Conservation (phyloP, 2,329 filamentous ascomycete species). For the Hypoxylon sp. region DNA sequence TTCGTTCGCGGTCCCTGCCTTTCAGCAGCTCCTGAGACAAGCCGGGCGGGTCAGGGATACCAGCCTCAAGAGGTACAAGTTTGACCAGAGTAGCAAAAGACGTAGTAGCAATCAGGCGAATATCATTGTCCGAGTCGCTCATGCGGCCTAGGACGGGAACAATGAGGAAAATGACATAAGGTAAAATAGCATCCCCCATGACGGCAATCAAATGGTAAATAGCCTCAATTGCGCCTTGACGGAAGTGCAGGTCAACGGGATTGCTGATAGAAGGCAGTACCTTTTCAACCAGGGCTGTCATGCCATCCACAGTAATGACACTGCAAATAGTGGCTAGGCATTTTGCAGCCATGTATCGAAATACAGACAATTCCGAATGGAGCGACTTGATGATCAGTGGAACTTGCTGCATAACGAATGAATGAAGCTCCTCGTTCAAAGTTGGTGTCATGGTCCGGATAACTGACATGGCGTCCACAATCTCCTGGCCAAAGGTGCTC, state of each 20-base stretch:
- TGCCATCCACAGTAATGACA: constrained; percentile 92
- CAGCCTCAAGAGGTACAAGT: constrained; percentile 94
- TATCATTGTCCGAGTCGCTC: constrained; percentile 98
- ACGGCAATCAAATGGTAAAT: constrained; percentile 98
- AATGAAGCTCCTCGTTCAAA: constrained; percentile 78
- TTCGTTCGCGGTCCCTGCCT: constrained; percentile 92
- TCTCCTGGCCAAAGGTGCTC: constrained; percentile 85
- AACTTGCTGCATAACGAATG: constrained; percentile 85
- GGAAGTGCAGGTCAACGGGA: constrained; percentile 85
- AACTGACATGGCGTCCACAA: constrained; percentile 93
- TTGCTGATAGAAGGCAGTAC: constrained; percentile 94
- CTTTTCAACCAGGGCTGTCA: constrained; percentile 94
- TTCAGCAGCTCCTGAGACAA: constrained; percentile 89
- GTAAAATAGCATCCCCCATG: constrained; percentile 96
- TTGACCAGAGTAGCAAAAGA: constrained; percentile 98
- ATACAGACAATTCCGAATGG: constrained; percentile 88
- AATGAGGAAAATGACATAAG: constrained; percentile 98
- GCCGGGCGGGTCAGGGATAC: constrained; percentile 95
- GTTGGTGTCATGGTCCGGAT: constrained; percentile 95
- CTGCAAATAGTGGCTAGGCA: constrained; percentile 98
- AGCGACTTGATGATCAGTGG: constrained; percentile 89
- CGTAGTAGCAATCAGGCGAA: constrained; percentile 93
- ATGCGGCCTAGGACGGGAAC: constrained; percentile 96
- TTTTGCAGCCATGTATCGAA: constrained; percentile 96
- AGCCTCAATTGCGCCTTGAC: constrained; percentile 93